A percentile compares a stretch with the other conserved stretches of the same genome.
Conservation (phyloP, 192 early-diverging fungal genomes). For the Phlyctochytrium arcticum region DNA sequence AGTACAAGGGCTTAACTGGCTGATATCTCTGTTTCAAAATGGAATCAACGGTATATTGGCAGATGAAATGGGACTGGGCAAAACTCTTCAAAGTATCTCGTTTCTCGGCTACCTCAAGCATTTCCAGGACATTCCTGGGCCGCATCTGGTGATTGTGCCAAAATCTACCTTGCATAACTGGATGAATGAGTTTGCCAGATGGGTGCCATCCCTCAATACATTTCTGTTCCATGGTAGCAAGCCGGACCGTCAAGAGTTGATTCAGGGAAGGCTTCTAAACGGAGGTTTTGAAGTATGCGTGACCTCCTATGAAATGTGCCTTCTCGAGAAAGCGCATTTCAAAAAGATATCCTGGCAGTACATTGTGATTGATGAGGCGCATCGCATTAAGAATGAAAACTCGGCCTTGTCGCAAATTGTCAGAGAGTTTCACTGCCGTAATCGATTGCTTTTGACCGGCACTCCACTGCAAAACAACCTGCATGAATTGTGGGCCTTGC, state of each 20-base stretch:
- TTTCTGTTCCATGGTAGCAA: slow-evolving; percentile 92
- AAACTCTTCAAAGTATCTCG: slow-evolving; percentile 94
- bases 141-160: slow-evolving; percentile 94
- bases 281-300: slow-evolving; percentile 85
- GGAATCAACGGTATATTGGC: slow-evolving; percentile 98
- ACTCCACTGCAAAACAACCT: slow-evolving; percentile 93
- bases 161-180: slow-evolving; percentile 98
- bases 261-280: slow-evolving; percentile 28
- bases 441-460: slow-evolving; percentile 89
- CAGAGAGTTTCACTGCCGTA: slow-evolving; percentile 78
- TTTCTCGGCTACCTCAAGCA: slow-evolving; percentile 95
- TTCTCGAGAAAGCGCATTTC: slow-evolving; percentile 81
- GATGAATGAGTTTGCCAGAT: slow-evolving; percentile 84
- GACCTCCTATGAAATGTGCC: slow-evolving; percentile 95
- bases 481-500: slow-evolving; percentile 97
- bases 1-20: slow-evolving; percentile 95
- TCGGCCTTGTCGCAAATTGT: slow-evolving; percentile 94
- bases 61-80: slow-evolving; percentile 98
- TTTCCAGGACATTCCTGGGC: slow-evolving; percentile 68
- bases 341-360: slow-evolving; percentile 76
- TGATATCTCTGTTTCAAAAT: slow-evolving; percentile 92
- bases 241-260: slow-evolving; percentile 41
- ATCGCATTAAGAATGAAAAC: slow-evolving; percentile 88
- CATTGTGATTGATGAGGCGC: slow-evolving; percentile 78
- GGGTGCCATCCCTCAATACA: slow-evolving; percentile 84